These are phyloP conservation scores for Cytospora leucostoma DNA, from an alignment of 2,329 filamentous ascomycete genomes.

Conservation along the genomic window DNA sequence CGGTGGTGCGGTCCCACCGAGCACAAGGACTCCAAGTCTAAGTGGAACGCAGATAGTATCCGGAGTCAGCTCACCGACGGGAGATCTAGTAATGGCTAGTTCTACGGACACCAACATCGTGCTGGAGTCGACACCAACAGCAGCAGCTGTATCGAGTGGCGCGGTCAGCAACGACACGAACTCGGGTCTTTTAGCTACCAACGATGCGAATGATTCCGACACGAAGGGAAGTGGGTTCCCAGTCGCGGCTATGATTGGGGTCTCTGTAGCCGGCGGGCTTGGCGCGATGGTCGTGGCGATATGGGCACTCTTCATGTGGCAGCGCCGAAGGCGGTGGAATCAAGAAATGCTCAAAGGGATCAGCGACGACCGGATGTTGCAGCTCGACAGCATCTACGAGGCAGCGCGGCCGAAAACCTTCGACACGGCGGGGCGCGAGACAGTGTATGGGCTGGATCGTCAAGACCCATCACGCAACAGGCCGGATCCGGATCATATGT, in stretches of 20 bases:
- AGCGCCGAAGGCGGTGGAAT: slow-evolving; percentile 5
- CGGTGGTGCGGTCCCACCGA: neutral
- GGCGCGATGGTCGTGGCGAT: slow-evolving; percentile 10
- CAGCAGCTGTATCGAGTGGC: neutral
- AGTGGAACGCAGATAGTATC: slow-evolving; percentile 10
- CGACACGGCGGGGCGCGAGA: slow-evolving; percentile 7
- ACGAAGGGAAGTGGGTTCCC: neutral
- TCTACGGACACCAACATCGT: neutral
- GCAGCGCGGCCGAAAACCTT: slow-evolving; percentile 10
- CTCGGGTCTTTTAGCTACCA: neutral
- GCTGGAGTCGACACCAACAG: neutral
- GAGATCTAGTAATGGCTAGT: slow-evolving; percentile 7
- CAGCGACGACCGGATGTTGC: slow-evolving; percentile 19
- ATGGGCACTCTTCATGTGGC: slow-evolving; percentile 16
- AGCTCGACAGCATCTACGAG: slow-evolving; percentile 14
- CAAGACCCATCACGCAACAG: slow-evolving; percentile 6
- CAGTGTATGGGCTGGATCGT: neutral
- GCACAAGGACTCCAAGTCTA: neutral
- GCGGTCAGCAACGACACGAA: neutral
- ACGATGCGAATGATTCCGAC: neutral
- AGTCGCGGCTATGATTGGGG: slow-evolving; percentile 8
- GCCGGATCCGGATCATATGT: slow-evolving; percentile 1
- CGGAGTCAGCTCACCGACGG: neutral
- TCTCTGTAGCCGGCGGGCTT: slow-evolving; percentile 12
- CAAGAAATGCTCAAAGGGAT: slow-evolving; percentile 17